phyloP scores from a whole-genome alignment of 352 stramenopile species.

The Pythium graminicola region DNA sequence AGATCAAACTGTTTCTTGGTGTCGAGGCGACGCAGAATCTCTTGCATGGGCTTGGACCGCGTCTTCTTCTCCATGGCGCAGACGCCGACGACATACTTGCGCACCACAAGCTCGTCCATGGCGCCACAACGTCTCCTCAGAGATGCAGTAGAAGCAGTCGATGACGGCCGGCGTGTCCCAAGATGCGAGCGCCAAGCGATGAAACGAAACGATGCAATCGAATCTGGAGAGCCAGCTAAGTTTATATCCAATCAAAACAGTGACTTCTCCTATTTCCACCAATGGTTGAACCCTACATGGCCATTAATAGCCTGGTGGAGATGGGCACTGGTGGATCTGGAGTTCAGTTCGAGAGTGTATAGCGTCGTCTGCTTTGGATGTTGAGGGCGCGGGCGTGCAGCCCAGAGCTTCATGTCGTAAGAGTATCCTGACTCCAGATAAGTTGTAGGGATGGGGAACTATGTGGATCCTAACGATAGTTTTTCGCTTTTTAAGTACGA shows the following conservation, averaged over 20 bases:
- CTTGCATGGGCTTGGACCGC: slow-evolving; percentile 94
- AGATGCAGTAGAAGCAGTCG: too few species aligned
- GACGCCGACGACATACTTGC: slow-evolving; percentile 90
- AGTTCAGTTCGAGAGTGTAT: too few species aligned
- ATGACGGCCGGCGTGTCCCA: slow-evolving; percentile 12
- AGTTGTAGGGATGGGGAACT: too few species aligned
- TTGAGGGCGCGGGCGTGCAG: too few species aligned
- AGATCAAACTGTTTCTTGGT: slow-evolving; percentile 94
- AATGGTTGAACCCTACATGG: background rate
- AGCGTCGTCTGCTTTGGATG: too few species aligned
- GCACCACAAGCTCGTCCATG: slow-evolving; percentile 23
- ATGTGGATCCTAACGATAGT: too few species aligned
- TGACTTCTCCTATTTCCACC: background rate
- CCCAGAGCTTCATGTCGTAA: too few species aligned
- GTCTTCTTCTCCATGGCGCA: slow-evolving; percentile 99
- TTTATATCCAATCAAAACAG: slow-evolving; percentile 13
- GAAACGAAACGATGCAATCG: slow-evolving; percentile 16
- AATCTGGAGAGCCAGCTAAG: slow-evolving; percentile 22
- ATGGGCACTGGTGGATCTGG: slow-evolving; percentile 2
- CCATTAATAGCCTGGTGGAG: slow-evolving; percentile 11
- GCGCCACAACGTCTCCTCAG: too few species aligned
- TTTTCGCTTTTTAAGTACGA: too few species aligned
- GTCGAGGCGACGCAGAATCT: slow-evolving; percentile 92
- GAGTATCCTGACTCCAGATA: too few species aligned
- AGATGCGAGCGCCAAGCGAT: slow-evolving; percentile 9